Evolutionary conservation across 257 asterid genomes (phyloP), one percentile per base, ranked within the genome.

Genomic region (Nicotiana undulata): DNA sequence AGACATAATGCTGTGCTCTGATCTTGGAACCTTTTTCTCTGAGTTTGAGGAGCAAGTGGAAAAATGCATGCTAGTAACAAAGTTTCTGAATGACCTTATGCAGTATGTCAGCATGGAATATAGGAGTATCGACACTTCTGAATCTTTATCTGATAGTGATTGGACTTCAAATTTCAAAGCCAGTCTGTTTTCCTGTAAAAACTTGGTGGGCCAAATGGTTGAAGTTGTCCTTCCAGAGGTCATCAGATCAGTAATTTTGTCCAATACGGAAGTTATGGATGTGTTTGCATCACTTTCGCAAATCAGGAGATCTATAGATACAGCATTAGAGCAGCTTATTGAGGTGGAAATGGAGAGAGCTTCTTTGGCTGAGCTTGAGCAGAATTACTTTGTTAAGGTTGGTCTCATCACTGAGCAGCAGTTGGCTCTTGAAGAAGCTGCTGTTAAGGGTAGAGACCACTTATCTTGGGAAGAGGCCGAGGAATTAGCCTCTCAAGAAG

Each of bases 381-480:
- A 93, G 75, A 91, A 86, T 90, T 96, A 96, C 92, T 92, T 90
- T 88, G 93, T 92, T 78, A 88, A 92, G 84, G 97, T 96, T 80
- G 99, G 97, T 75, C 90, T 86, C 77, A 91, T 96, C 77, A 94
- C 99, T 29, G 99, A 96, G 85, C 89, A 87, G 84, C 98, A 96
- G 88, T 86, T 96, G 89, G 97, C 93, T 90, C 98, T 96, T 52
- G 93, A 94, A 87, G 98, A 96, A 89, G 99, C 98, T 86, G 82
- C 99, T 83, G 89, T 87, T 79, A 89, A 88, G 89, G 95, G 99
- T 81, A 92, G 99, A 89, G 98, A 96, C 75, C 92, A 91, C 88
- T 85, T 94, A 77, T 96, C 99, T 75, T 96, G 99, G 99, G 99
- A 96, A 89, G 99, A 96, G 89, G 97, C 99, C 66, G 99, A 96